Conservation (phyloP, 805 yeast species). For the Lipomyces oligophaga region DNA sequence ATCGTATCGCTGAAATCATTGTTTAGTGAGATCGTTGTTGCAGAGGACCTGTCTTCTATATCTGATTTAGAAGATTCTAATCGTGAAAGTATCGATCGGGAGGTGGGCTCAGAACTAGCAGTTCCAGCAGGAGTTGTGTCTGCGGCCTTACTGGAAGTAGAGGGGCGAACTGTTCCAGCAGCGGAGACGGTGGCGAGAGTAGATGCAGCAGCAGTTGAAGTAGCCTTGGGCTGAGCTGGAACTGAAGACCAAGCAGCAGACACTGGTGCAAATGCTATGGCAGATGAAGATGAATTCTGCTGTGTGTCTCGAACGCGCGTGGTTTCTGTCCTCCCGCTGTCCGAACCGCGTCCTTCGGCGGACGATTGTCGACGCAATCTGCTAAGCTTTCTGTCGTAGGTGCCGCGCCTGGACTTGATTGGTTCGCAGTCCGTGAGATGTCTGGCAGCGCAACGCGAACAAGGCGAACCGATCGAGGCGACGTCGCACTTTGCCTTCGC, state of each 20-base stretch:
- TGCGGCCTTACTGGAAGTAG: no score
- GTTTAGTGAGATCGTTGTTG: no score
- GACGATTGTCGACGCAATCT: not conserved
- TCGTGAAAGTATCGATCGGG: no score
- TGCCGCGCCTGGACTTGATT: constrained; percentile 15
- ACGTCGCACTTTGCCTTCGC: constrained; percentile 13
- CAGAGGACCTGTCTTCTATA: no score
- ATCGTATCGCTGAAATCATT: no score
- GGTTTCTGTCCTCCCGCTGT: not conserved
- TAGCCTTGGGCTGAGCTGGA: not conserved
- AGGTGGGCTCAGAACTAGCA: no score
- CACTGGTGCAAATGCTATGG: not conserved
- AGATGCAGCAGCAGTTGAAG: not conserved
- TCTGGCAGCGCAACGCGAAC: constrained; percentile 10
- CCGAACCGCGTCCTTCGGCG: not conserved
- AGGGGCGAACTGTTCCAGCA: no score
- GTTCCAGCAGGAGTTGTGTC: no score
- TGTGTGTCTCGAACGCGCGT: not conserved
- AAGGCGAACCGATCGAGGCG: constrained; percentile 12
- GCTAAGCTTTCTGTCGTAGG: constrained; percentile 17
- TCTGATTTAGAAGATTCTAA: no score
- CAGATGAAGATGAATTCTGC: not conserved
- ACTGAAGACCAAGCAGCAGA: not conserved
- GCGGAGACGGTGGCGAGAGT: no score
- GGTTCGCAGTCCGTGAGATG: constrained; percentile 7